Percentiles rank a stretch among this genome's conserved stretches.
Evolutionary conservation across 2,329 filamentous ascomycete species (phyloP).

Genomic region (Neonectria sp.): DNA sequence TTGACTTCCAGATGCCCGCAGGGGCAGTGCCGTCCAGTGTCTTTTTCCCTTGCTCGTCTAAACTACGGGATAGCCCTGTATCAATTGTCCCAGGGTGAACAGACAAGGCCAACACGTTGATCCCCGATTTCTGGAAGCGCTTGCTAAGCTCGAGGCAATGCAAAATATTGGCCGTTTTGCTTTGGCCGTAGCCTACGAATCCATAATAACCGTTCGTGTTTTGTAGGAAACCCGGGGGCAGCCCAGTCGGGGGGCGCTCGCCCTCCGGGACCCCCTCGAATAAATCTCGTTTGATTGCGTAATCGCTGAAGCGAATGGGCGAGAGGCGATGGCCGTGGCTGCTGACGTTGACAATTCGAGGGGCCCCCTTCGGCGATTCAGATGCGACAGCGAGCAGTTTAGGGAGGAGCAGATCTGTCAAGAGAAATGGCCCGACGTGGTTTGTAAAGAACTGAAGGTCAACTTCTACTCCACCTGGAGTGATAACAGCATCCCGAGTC

Average conservation of each 20-base stretch:
- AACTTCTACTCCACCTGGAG: slow-evolving; percentile 4
- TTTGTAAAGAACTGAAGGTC: slow-evolving; percentile 52
- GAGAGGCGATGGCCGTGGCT: slow-evolving; percentile 60
- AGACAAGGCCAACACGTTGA: slow-evolving; percentile 21
- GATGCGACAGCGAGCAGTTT: slow-evolving; percentile 45
- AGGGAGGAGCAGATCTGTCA: slow-evolving; percentile 56
- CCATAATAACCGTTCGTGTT: slow-evolving; percentile 36
- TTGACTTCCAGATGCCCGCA: slow-evolving; percentile 27
- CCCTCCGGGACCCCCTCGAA: slow-evolving; percentile 26
- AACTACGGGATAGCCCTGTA: slow-evolving; percentile 24
- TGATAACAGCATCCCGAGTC: slow-evolving; percentile 12
- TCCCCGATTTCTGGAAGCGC: slow-evolving; percentile 18
- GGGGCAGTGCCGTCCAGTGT: slow-evolving; percentile 28
- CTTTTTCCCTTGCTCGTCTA: slow-evolving; percentile 19
- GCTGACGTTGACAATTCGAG: slow-evolving; percentile 60
- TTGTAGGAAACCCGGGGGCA: slow-evolving; percentile 20
- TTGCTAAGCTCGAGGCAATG: slow-evolving; percentile 35
- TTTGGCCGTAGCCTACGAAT: slow-evolving; percentile 46
- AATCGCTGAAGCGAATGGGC: slow-evolving; percentile 60
- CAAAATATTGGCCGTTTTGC: slow-evolving; percentile 50
- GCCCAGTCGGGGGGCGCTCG: slow-evolving; percentile 21
- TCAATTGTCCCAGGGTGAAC: slow-evolving; percentile 40
- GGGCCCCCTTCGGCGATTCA: slow-evolving; percentile 9
- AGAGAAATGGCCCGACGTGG: slow-evolving; percentile 57
- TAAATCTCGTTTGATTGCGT: slow-evolving; percentile 52